Evolutionary conservation across 495 filamentous ascomycete genomes (phyloP).

Genomic region (Trichoderma reesei): DNA sequence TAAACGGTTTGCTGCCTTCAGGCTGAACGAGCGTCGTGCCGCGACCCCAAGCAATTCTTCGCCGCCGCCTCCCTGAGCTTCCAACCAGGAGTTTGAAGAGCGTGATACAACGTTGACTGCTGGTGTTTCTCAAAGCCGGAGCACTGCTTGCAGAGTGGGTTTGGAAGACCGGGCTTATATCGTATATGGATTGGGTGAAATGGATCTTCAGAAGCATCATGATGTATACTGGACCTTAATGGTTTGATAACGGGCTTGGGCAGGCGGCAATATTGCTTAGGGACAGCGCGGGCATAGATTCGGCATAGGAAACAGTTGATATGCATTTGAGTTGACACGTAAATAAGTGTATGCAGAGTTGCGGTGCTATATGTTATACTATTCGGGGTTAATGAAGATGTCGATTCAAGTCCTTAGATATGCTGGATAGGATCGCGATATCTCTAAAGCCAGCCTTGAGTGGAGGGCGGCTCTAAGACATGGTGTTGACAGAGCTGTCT

Average conservation of each 20-base stretch:
- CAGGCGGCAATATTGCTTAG: neutral
- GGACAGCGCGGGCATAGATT: neutral
- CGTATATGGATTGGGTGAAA: neutral
- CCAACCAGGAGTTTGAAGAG: neutral
- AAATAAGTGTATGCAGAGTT: too few species aligned
- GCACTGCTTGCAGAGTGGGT: neutral
- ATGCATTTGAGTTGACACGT: neutral
- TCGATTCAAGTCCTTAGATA: too few species aligned
- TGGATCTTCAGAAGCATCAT: neutral
- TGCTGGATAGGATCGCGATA: too few species aligned
- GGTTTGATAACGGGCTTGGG: neutral
- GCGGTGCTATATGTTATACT: too few species aligned
- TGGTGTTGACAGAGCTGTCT: too few species aligned
- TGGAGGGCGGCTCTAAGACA: too few species aligned
- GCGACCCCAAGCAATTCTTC: neutral
- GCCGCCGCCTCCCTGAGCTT: neutral
- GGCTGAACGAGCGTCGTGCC: conserved; percentile 50
- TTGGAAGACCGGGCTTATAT: neutral
- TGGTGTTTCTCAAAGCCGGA: neutral
- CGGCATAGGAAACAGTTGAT: neutral
- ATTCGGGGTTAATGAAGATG: too few species aligned
- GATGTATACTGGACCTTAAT: neutral
- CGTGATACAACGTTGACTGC: neutral
- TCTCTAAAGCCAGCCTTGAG: too few species aligned
- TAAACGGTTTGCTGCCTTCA: conserved; percentile 98